Evolutionary conservation across 495 filamentous ascomycete genomes (phyloP).

Genomic region (Neurospora tetrasperma): DNA sequence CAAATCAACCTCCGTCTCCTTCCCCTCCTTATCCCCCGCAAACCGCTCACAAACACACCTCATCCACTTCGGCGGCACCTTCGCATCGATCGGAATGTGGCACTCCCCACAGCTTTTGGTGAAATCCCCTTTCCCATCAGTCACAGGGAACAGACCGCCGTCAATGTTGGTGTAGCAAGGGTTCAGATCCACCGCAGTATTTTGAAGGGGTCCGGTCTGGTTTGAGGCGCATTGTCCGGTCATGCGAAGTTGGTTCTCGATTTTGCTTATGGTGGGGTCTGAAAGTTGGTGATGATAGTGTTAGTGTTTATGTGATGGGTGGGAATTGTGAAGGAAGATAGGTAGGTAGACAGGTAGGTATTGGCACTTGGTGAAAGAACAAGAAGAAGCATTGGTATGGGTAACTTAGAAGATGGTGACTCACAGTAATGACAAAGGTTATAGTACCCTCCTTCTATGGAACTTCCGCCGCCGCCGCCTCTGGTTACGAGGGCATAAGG

Average conservation of each 20-base stretch:
- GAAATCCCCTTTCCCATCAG: not conserved
- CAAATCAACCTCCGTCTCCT: not conserved
- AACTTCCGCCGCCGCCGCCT: not conserved
- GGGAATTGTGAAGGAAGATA: not conserved
- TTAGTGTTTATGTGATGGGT: not conserved
- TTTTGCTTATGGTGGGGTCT: not conserved
- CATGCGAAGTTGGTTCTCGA: not conserved
- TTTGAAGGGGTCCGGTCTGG: not conserved
- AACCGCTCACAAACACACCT: not conserved
- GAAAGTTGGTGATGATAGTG: not conserved
- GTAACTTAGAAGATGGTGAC: not conserved
- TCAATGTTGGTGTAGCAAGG: not conserved
- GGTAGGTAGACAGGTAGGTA: not conserved
- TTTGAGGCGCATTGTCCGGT: not conserved
- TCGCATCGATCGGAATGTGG: not conserved
- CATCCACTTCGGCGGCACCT: not conserved
- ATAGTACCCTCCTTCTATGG: not conserved
- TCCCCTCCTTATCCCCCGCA: not conserved
- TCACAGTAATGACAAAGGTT: not conserved
- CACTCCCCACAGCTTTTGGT: not conserved
- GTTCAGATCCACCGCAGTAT: not conserved
- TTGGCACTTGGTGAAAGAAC: not conserved
- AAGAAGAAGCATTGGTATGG: not conserved
- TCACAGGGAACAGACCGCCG: not conserved
- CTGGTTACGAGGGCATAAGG: not conserved